Evolutionary conservation across 2,329 filamentous ascomycete species (phyloP), one percentile per base, ranked within the genome.

Genomic region (Apiospora sp.): DNA sequence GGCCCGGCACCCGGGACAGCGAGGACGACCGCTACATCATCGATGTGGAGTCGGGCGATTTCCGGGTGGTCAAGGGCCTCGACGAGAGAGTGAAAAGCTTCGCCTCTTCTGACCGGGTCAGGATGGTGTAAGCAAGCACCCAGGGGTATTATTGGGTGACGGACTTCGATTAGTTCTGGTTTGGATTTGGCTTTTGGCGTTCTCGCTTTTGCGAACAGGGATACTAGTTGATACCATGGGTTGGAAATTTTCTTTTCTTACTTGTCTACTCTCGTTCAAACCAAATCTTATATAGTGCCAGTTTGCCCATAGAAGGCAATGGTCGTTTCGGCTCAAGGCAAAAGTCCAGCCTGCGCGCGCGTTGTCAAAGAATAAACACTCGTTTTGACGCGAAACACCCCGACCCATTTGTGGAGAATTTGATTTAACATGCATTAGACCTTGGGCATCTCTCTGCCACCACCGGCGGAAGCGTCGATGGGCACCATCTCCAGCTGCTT

Each of bases 401-500:
- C 54, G 6, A 8, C 7, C 19, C 46, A 22, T 48, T 14, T 58
- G 24, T 58, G 51, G 30, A 4, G 13, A 30, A 5, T 16, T 19
- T 34, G 3, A 2, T 7, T 6, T 7, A 3, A n/a, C 22, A 46
- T 14, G 7, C 19, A 16, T 43, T 8, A 67, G 7, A 69, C 67
- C 27, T 69, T 49, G 12, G 67, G 14, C 16, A 27, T 14, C 16
- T 34, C 27, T 37, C 34, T 49, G 44, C n/a, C n/a, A n/a, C 34
- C 6, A 10, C 7, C 67, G 16, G 67, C 24, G 2, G 44, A 34
- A 5, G n/a, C 44, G 7, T 22, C 71, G 41, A 73, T 48, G 48
- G 73, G 73, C 72, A 77, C 73, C 22, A 73, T 71, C 71, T 77
- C 77, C 70, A 81, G 43, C 74, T 80, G 79, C 76, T 80, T 81